Base-by-base conservation (phyloP, 345 rosid genomes). In the Acer negundo region DNA sequence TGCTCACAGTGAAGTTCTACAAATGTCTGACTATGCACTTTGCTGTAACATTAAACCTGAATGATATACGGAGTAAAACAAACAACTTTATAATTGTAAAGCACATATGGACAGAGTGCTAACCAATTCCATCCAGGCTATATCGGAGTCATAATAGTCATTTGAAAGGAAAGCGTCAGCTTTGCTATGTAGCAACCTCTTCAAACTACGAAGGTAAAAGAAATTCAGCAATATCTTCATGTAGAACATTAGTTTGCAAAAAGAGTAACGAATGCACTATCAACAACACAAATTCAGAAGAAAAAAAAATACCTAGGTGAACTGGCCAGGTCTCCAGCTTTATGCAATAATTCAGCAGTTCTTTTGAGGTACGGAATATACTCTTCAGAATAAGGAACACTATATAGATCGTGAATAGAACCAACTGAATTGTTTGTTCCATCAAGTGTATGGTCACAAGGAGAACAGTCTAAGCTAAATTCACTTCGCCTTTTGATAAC, bases 91-190 rank as follows among this genome's bases (percentile, higher is more conserved):
- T 10, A 19, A 74, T 62, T 47, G 59, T 26, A 46, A 66, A 31
- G 55, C 16, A 66, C 67, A 31, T 26, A 12, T 15, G 71, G 28
- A 72, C 35, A 16, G 19, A 26, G 53, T 35, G 77, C 93, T 84
- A 77, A 95, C 99, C 98, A 95, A 82, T 78, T 95, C 98, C 96
- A 95, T 95, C 99, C 98, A 93, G 63, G 98, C 96, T 70, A 95
- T 87, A 83, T 92, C 99, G 0, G 99, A 95, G 64, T 90, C 96
- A 80, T 90, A 90, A 75, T 93, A 95, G 62, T 93, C 89, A 86
- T 95, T 93, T 72, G 99, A 92, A 67, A 92, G 90, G 87, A 95
- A 95, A 19, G 98, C 97, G 62, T 87, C 89, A 10, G 97, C 99
- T 86, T 92, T 95, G 87, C 92, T 79, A 47, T 93, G 96, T 67